A percentile compares a stretch with the other conserved stretches of the same genome.
Conservation (phyloP, 1,139 yeast genomes). For the Lodderomyces jiufengensis region DNA sequence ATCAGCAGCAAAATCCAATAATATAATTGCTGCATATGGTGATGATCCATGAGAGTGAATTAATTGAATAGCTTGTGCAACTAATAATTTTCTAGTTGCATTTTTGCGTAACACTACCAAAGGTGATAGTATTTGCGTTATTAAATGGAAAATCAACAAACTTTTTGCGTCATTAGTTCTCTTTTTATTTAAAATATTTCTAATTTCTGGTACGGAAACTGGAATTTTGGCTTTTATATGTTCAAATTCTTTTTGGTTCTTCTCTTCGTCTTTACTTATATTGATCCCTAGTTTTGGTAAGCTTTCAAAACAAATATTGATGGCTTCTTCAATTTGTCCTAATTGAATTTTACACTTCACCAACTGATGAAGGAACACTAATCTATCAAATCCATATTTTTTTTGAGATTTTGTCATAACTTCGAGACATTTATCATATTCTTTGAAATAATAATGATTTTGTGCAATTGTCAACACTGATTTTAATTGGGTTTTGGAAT, state of each 20-base stretch:
- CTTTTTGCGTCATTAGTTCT: slow-evolving; percentile 26
- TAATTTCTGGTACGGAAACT: slow-evolving; percentile 40
- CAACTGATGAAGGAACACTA: slow-evolving; percentile 33
- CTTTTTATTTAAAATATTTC: slow-evolving; percentile 26
- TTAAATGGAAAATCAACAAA: slow-evolving; percentile 39
- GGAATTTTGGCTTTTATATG: slow-evolving; percentile 34
- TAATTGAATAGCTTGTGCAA: slow-evolving; percentile 22
- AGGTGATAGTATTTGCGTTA: slow-evolving; percentile 38
- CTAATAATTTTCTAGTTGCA: slow-evolving; percentile 22
- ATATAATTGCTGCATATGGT: slow-evolving; percentile 25
- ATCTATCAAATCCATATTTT: slow-evolving; percentile 24
- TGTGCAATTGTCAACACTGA: slow-evolving; percentile 33
- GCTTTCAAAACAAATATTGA: slow-evolving; percentile 33
- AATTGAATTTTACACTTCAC: slow-evolving; percentile 39
- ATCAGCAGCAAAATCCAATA: slow-evolving; percentile 32
- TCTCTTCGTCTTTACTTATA: slow-evolving; percentile 18
- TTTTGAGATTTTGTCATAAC: slow-evolving; percentile 23
- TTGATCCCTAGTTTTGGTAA: slow-evolving; percentile 30
- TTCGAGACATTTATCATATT: slow-evolving; percentile 27
- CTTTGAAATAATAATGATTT: slow-evolving; percentile 24
- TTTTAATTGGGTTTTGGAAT: slow-evolving; percentile 20
- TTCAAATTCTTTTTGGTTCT: slow-evolving; percentile 17
- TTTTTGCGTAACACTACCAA: slow-evolving; percentile 26
- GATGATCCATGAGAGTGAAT: slow-evolving; percentile 25
- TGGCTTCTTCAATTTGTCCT: slow-evolving; percentile 30